Conservation (phyloP, 345 rosid species). For the Theobroma cacao region DNA sequence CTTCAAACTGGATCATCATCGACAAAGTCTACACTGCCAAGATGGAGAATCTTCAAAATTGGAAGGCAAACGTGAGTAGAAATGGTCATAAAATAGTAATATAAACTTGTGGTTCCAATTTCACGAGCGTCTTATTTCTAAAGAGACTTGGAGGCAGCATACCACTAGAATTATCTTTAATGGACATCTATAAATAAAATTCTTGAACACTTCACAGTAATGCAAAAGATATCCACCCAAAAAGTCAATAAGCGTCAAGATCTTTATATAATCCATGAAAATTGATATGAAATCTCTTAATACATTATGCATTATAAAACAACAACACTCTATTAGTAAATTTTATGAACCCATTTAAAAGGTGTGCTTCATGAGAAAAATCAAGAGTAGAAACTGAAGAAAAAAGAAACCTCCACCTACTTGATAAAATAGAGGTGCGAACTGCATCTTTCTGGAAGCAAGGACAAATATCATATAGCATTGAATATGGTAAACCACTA, state of each 20-base stretch:
- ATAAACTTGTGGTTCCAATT: not conserved
- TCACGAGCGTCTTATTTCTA: not conserved
- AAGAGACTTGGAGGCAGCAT: slow-evolving; percentile 7
- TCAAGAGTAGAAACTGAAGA: too few relatives aligned
- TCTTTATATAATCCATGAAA: not conserved
- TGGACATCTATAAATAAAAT: not conserved
- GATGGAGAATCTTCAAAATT: slow-evolving; percentile 7
- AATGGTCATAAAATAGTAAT: not conserved
- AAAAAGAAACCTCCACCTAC: too few relatives aligned
- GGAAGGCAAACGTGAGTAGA: slow-evolving; percentile 7
- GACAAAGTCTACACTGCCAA: not conserved
- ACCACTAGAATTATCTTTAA: not conserved
- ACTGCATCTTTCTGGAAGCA: too few relatives aligned
- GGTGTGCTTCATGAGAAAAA: too few relatives aligned
- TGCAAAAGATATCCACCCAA: slow-evolving; percentile 10
- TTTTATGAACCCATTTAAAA: slow-evolving; percentile 1
- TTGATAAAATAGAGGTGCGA: too few relatives aligned
- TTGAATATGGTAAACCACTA: too few relatives aligned
- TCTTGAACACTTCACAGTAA: not conserved
- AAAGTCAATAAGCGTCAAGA: not conserved
- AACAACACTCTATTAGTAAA: slow-evolving; percentile 12
- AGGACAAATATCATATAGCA: too few relatives aligned
- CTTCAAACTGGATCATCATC: not conserved
- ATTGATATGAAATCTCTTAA: not conserved
- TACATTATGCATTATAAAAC: not conserved